Percentiles rank a stretch among this genome's conserved stretches.
Conservation (phyloP, 2,329 filamentous ascomycete species). For the Diaporthe citrichinensis region DNA sequence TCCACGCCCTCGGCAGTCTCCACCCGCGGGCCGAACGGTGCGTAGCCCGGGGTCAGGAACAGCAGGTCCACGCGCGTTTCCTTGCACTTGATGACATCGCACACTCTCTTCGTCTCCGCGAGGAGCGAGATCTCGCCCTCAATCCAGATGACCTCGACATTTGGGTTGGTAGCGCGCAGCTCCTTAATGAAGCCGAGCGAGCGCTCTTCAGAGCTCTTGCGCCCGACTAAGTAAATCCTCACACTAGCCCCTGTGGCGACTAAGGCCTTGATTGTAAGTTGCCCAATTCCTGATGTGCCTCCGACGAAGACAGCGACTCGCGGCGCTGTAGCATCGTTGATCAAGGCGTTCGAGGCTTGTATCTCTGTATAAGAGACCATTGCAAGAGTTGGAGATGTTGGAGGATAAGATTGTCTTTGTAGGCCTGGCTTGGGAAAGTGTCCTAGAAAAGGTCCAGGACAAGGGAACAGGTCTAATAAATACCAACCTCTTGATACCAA, state of each 20-base stretch:
- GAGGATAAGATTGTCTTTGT: too few species aligned
- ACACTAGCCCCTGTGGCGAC: constrained; percentile 51
- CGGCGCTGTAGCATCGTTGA: constrained; percentile 55
- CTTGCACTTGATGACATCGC: constrained; percentile 53
- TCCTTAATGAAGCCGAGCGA: constrained; percentile 53
- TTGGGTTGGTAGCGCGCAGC: constrained; percentile 53
- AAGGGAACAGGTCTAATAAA: not conserved
- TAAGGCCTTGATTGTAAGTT: constrained; percentile 55
- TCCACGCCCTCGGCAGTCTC: constrained; percentile 60
- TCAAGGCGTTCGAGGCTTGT: constrained; percentile 54
- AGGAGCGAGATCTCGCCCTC: constrained; percentile 57
- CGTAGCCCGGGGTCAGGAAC: constrained; percentile 61
- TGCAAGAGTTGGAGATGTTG: not conserved
- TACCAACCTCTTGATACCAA: too few species aligned
- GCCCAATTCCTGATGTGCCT: constrained; percentile 62
- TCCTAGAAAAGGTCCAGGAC: too few species aligned
- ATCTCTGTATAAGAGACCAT: constrained; percentile 56
- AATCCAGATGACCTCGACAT: constrained; percentile 58
- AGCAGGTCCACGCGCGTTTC: constrained; percentile 59
- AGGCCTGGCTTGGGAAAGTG: not conserved
- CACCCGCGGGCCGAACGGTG: constrained; percentile 54
- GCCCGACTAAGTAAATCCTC: constrained; percentile 60
- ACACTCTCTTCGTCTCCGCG: constrained; percentile 56
- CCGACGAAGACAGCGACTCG: constrained; percentile 60
- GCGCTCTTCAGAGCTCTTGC: constrained; percentile 52